Base-by-base conservation (phyloP, 768 basidiomycete genomes). In the Xerocomellus dryophilus region DNA sequence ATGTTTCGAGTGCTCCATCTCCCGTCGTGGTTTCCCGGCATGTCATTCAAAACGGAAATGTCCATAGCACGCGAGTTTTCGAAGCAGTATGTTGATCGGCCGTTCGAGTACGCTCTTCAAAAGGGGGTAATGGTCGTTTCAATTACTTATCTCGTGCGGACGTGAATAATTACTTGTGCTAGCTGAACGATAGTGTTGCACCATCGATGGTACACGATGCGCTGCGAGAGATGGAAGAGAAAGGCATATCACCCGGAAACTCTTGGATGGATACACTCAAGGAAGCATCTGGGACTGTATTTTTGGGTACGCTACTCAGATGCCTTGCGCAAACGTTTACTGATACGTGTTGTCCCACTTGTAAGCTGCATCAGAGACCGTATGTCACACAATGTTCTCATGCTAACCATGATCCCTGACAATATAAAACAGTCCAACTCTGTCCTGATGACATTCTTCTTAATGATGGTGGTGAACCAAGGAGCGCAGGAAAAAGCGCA, bases 401-500 rank as follows among this genome's bases (percentile, higher is more conserved):
- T 18, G n/a, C 1, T 11, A 10, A 27, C 3, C 10, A 23, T 43
- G 0, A 7, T 20, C 5, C 17, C 10, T 21, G 10, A 42, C 6
- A 2, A 1, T 32, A n/a, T 23, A 1, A 25, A 32, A 43, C 4
- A 61, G 54, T 56, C 59, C 0, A 3, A 45, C 11, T 2, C 43
- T 2, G n/a, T 17, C 4, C 9, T 61, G 10, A 51, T 56, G 54
- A 18, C 31, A 0, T 61, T 61, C 14, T 53, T 61, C 27, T 25
- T 58, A 0, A 34, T 62, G 56, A 58, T 61, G 51, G 11, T 53
- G 9, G 2, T 61, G 31, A 35, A 57, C 14, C 54, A 36, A 3
- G 38, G 15, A 5, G 51, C 4, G 0, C 60, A 61, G 44, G 35
- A 39, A 23, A 51, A 40, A 11, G 46, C 36, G 0, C 60, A 62